These are phyloP conservation scores for Letharia lupina DNA, from an alignment of 495 filamentous ascomycete species.

Conservation along the genomic window DNA sequence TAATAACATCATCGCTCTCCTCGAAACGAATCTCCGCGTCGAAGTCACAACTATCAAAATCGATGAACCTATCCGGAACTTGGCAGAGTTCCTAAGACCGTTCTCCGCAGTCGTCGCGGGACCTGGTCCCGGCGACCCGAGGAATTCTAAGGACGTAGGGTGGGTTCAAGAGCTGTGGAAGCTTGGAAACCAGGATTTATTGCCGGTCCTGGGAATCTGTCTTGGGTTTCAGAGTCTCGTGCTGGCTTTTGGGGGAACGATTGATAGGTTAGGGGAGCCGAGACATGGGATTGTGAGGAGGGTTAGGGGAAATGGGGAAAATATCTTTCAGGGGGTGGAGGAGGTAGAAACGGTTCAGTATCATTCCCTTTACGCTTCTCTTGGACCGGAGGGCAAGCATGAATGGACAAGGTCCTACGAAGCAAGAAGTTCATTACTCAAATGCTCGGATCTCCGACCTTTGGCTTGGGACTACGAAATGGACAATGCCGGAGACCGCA, in stretches of 20 bases:
- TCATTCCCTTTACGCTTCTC: slow-evolving; percentile 70
- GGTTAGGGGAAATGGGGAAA: slow-evolving; percentile 44
- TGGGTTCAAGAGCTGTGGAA: slow-evolving; percentile 72
- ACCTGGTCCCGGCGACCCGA: slow-evolving; percentile 66
- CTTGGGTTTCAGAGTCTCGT: slow-evolving; percentile 85
- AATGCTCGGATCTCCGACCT: slow-evolving; percentile 41
- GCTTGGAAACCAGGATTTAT: slow-evolving; percentile 44
- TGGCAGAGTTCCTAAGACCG: slow-evolving; percentile 43
- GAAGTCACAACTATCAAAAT: slow-evolving; percentile 65
- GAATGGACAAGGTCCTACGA: neutral
- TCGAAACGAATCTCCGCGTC: slow-evolving; percentile 40
- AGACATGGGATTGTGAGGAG: slow-evolving; percentile 72
- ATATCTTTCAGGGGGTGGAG: slow-evolving; percentile 49
- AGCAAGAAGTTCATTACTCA: neutral
- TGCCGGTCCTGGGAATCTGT: slow-evolving; percentile 84
- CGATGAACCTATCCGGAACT: slow-evolving; percentile 41
- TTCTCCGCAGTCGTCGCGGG: slow-evolving; percentile 75
- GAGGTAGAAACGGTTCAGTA: slow-evolving; percentile 70
- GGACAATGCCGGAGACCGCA: slow-evolving; percentile 8
- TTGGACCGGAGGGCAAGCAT: slow-evolving; percentile 35
- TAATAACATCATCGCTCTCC: slow-evolving; percentile 78
- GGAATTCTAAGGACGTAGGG: slow-evolving; percentile 64
- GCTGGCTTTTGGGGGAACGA: slow-evolving; percentile 52
- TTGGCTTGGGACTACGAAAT: slow-evolving; percentile 53
- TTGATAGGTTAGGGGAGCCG: slow-evolving; percentile 55